Evolutionary conservation across 1,284 basidiomycete species (phyloP), one percentile per base, ranked within the genome.

Genomic region (Apiotrichum siamense): DNA sequence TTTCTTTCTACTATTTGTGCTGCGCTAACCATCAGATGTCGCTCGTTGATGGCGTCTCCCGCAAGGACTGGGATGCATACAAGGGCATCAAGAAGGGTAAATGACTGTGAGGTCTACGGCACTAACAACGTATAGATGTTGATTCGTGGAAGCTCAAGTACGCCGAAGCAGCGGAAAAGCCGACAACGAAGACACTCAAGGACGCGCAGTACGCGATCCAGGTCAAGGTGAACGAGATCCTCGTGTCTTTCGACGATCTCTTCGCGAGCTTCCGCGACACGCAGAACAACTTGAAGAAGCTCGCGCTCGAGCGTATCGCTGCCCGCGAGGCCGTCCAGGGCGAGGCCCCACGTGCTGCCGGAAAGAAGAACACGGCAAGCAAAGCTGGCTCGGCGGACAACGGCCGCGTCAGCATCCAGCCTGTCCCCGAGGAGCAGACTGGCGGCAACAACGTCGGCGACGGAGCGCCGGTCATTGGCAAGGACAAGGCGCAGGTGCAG

Each of bases 61-160:
- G 48, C 44, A 65, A 65, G 57, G 69, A 73, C 52, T 68, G 64
- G 62, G 52, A 54, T n/a, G 58, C 57, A 31, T 70, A 65, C 59
- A 55, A 68, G 50, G 53, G 54, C 1, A 44, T 70, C 21, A 59
- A 63, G 48, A 61, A 65, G 35, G 40, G 65, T 66, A 29, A 47
- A 61, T 57, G n/a, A 15, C 27, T 25, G 21, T 18, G 10, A 10
- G 5, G 18, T n/a, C 5, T 17, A 21, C 3, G n/a, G 11, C 17
- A 18, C 26, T 38, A 15, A 39, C 36, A 25, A 7, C 12, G n/a
- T n/a, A 12, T 48, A 58, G 66, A 53, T 25, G 59, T 60, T 25
- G 63, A 65, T 17, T 43, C 26, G 0, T 69, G 65, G 63, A 60
- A 61, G 51, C 31, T 48, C 41, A 67, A 68, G 50, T 64, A 62